Conservation (phyloP, 1,139 yeast species). For the Arxiozyma bovina region DNA sequence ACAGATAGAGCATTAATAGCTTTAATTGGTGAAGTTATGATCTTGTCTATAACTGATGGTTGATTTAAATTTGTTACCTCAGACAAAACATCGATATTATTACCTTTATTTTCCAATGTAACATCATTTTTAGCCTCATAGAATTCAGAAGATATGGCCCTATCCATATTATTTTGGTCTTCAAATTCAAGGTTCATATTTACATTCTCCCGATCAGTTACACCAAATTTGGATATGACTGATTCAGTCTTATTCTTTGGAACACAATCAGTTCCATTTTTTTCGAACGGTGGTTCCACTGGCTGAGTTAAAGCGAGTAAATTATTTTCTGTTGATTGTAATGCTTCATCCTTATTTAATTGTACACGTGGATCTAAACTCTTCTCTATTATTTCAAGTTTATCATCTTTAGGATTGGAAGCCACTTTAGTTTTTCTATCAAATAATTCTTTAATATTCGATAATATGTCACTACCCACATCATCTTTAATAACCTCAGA, state of each 20-base stretch:
- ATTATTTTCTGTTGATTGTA: neutral
- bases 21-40: conserved; percentile 13
- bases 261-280: neutral
- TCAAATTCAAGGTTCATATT: neutral
- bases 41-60: conserved; percentile 1
- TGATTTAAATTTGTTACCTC: neutral
- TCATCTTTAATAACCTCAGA: neutral
- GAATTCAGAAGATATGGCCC: neutral
- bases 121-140: neutral
- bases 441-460: too few species aligned
- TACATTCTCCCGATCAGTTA: neutral
- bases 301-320: too few species aligned
- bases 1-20: conserved; percentile 10
- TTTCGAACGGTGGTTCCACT: neutral
- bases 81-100: neutral
- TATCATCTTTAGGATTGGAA: neutral
- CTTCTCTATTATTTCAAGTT: neutral
- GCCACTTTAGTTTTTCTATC: neutral
- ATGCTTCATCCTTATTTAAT: neutral
- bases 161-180: neutral
- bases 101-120: neutral
- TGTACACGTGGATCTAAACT: neutral
- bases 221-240: neutral
- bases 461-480: neutral
- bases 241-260: neutral